Evolutionary conservation across 2,329 filamentous ascomycete genomes (phyloP), one percentile per base, ranked within the genome.

Genomic region (Endoconidiophora laricicola): DNA sequence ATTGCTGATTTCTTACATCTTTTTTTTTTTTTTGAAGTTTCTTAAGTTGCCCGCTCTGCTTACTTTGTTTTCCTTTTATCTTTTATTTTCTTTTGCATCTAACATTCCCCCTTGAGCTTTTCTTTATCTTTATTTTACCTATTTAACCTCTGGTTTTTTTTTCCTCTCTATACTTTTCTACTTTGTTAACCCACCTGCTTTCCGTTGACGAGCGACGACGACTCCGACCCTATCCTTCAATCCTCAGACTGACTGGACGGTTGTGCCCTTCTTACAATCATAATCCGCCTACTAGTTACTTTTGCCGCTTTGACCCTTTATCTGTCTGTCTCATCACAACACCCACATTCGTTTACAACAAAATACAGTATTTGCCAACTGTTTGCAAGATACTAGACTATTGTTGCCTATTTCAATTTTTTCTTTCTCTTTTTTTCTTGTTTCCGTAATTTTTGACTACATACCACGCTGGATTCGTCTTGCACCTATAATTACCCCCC

Each of bases 181-280:
- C 18, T 42, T 44, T 44, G 1, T 36, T 24, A 26, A 20, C 7
- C 29, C 29, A 10, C 26, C 37, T 51, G 26, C 18, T 29, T 50
- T 54, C 38, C 36, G 45, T 50, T 50, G 44, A 54, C 36, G 43
- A 53, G 43, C 46, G 42, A 49, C 38, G 51, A 49, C 43, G 51
- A 49, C 43, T 49, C 51, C 47, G 51, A 53, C 39, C 46, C 46
- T 46, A 52, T 48, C 46, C 46, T 52, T 46, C 46, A 53, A 37
- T 49, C 29, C 18, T 40, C 33, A 44, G 46, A 36, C 39, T 54
- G 47, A 53, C 42, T 53, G 42, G 43, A 46, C 29, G 44, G 44
- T 47, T 46, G 49, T 44, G 41, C 29, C 44, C 14, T 55, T 49
- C n/a, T 29, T 48, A 46, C 44, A 46, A 46, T 46, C 26, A 46